Evolutionary conservation across 1,284 basidiomycete genomes (phyloP), one percentile per base, ranked within the genome.

Genomic region (Puccinia sorghi): DNA sequence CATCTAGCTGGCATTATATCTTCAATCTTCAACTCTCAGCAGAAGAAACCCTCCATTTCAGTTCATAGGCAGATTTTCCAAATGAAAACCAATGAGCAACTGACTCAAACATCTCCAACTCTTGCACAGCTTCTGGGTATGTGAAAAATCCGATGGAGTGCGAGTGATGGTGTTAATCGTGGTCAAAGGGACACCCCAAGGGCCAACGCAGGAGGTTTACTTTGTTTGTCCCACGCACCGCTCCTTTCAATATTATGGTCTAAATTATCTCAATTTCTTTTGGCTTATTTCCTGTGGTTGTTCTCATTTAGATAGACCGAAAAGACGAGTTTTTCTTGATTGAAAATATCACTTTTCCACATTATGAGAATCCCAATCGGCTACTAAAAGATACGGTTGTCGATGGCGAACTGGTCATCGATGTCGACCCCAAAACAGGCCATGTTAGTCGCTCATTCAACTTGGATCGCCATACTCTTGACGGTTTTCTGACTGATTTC

Each of bases 91-190:
- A 13, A 78, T 27, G 46, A 57, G 32, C n/a, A 43, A 67, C 72
- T 27, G 52, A 20, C 39, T 63, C 9, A 50, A 20, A n/a, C 17
- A 48, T 3, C n/a, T 25, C 9, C 11, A 25, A 27, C 69, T 22
- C 70, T 63, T 39, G 9, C 39, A 70, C 48, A 97, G 94, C 84
- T 99, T 92, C 84, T 99, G 96, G 96, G 96, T 99, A 41, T 97
- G 94, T 86, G 97, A 99, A 86, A 99, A 99, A 87, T 97, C 94
- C n/a, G 97, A 99, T 84, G 97, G 97, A 2, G 86, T 98, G 73
- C 90, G 97, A 57, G 93, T 99, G 43, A 87, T 99, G 59, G 89
- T 98, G 66, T 87, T 97, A 80, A 88, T 99, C 70, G 88, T 91
- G 56, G 85, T 87, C 72, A 86, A 88, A 27, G 85, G 87, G 11